These are phyloP conservation scores for Neobulgaria alba DNA, from an alignment of 2,329 filamentous ascomycete species.

Conservation along the genomic window DNA sequence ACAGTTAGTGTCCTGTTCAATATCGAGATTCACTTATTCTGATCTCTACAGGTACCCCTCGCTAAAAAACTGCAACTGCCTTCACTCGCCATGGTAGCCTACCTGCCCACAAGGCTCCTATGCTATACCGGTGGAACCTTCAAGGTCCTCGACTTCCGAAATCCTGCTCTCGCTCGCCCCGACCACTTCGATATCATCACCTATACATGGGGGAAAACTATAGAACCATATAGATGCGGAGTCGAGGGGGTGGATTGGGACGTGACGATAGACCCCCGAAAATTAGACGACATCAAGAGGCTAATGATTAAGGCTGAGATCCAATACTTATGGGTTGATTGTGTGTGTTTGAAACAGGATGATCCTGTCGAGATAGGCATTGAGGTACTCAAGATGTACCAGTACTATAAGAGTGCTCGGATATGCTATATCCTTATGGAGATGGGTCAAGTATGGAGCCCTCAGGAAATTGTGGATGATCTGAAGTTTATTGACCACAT, in stretches of 20 bases:
- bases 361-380: constrained; percentile 10
- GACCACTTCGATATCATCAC: constrained; percentile 12
- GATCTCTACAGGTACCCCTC: too few relatives aligned
- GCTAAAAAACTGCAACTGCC: too few relatives aligned
- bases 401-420: constrained; percentile 18
- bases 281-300: constrained; percentile 14
- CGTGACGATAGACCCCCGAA: constrained; percentile 4
- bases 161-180: constrained; percentile 1
- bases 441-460: constrained; percentile 27
- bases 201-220: constrained; percentile 9
- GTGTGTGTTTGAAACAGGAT: constrained; percentile 21
- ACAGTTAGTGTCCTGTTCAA: too few relatives aligned
- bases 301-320: constrained; percentile 8
- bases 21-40: too few relatives aligned
- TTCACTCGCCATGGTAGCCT: not conserved
- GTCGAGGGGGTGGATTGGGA: constrained; percentile 11
- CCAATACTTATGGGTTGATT: constrained; percentile 19
- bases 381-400: constrained; percentile 15
- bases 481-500: constrained; percentile 28
- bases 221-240: constrained; percentile 6
- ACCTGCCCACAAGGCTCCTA: constrained; percentile 24
- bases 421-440: constrained; percentile 26
- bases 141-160: constrained; percentile 5
- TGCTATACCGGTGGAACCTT: constrained; percentile 10
- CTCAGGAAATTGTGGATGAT: constrained; percentile 26